Base-by-base conservation (phyloP, 2,329 filamentous ascomycete genomes). In the Septoria linicola region DNA sequence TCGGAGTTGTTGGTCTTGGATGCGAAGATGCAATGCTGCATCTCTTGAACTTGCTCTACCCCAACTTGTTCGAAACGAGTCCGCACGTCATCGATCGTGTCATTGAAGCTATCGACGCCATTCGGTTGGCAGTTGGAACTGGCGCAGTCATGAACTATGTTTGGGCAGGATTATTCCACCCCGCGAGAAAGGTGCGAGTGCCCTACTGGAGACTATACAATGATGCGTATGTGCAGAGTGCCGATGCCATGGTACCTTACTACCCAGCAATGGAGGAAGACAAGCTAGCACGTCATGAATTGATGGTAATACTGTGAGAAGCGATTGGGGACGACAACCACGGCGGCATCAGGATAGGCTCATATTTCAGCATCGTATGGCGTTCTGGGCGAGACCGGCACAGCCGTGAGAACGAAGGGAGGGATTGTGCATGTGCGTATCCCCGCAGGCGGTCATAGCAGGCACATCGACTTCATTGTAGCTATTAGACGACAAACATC, bases 1-100 rank as follows among this genome's bases (percentile, higher is more conserved):
- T 99, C 0, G 95, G 95, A 47, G 93, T 97, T n/a, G 92, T 97
- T 43, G 93, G 93, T 27, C 80, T 99, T 3, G 95, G 95, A 19
- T 97, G 92, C 70, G 93, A 99, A 74, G 93, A 99, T 68, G 93
- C 93, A 41, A 97, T 99, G 92, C 80, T 99, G 40, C 93, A 99
- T 73, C 79, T 99, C 20, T 87, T 99, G 60, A 99, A 99, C 72
- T 79, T 99, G 3, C 80, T 99, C 5, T 96, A 92, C 71, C 95
- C 93, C 27, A 99, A 99, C 71, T 80, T 99, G 49, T 99, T 97
- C 72, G 93, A 99, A 73, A 99, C 93, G 4, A 93, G 87, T 63
- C 93, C 93, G 0, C 93, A 99, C 79, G 93, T 99, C 64, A 99
- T 99, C 63, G 93, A 99, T 72, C 85, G 93, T 37, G 95, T 99